Evolutionary conservation across 2,329 filamentous ascomycete species (phyloP), one percentile per base, ranked within the genome.

Genomic region (Penicillium frequentans): DNA sequence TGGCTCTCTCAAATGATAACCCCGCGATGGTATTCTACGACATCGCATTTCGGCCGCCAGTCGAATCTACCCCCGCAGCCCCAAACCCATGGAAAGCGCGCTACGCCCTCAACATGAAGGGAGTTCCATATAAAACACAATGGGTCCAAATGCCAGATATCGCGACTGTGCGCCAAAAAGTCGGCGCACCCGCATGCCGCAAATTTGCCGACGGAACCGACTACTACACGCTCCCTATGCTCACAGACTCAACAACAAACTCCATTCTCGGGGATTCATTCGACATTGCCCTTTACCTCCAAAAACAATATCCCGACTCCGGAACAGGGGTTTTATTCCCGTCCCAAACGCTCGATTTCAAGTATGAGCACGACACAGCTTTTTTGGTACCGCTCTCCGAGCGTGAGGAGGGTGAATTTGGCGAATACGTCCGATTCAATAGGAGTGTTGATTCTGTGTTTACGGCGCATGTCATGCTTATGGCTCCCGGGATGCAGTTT

Each of bases 231-330:
- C 77, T 89, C 0, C 86, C 86, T 1, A 77, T 87, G 43, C 68
- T 88, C 23, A 63, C 73, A 1, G 82, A 87, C 50, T 68, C 74
- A 0, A 54, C 64, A 19, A 81, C 78, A 0, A 66, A 64, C 5
- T 57, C 70, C 0, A 50, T 75, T 0, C 54, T 88, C 3, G 86
- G 86, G 5, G 86, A 89, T 71, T 84, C 85, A 2, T 86, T 87
- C 65, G 86, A 88, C 52, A 89, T 89, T 58, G 86, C 86, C 7
- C 70, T 81, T 26, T 83, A 87, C 63, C 76, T 89, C 2, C 79
- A 88, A 13, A 42, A 23, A 10, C 39, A 42, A 24, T 71, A 77
- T 1, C 76, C 68, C 0, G 86, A 83, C 54, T 82, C 84, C 0
- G 56, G 70, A 29, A 68, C 77, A 0, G 79, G 56, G 1, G 68